These are phyloP conservation scores for Paragyromitra xinjiangensis DNA, from an alignment of 495 filamentous ascomycete genomes.

Conservation along the genomic window DNA sequence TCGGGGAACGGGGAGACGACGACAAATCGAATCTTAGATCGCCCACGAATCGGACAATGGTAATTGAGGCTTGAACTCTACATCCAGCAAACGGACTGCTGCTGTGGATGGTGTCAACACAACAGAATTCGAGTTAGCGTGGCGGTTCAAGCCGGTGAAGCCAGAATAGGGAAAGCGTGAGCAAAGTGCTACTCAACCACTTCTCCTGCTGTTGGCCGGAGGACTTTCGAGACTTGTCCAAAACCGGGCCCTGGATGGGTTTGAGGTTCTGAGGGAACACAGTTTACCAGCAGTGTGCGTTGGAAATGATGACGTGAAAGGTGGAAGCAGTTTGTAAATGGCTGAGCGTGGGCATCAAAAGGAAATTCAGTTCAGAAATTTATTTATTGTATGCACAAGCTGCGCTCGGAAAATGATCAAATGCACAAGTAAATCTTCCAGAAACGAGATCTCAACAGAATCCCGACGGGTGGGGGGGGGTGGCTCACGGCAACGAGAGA, in stretches of 20 bases:
- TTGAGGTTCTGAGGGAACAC: conserved; percentile 38
- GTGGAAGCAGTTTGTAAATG: conserved; percentile 8
- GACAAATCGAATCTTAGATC: conserved; percentile 33
- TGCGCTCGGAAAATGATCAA: conserved; percentile 22
- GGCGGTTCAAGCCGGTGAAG: conserved; percentile 22
- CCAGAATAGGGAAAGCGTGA: conserved; percentile 42
- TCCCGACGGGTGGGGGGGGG: conserved; percentile 8
- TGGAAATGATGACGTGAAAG: conserved; percentile 30
- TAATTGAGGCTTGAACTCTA: conserved; percentile 48
- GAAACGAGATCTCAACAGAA: conserved; percentile 41
- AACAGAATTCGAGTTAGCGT: conserved; percentile 11
- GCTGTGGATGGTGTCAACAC: conserved; percentile 37
- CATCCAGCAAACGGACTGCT: conserved; percentile 34
- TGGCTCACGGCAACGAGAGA: conserved; percentile 15
- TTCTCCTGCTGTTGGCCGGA: conserved; percentile 44
- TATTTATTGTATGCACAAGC: not conserved
- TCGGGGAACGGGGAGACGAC: not conserved
- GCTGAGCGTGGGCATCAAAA: not conserved
- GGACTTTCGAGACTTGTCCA: conserved; percentile 42
- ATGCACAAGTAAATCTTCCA: conserved; percentile 32
- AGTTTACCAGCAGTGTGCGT: conserved; percentile 16
- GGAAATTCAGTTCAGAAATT: conserved; percentile 6
- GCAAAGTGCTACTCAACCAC: conserved; percentile 36
- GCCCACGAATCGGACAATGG: conserved; percentile 40
- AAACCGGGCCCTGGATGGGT: conserved; percentile 42